phyloP scores from a whole-genome alignment of 2,329 filamentous ascomycete species.

The Microdochium trichocladiopsis region DNA sequence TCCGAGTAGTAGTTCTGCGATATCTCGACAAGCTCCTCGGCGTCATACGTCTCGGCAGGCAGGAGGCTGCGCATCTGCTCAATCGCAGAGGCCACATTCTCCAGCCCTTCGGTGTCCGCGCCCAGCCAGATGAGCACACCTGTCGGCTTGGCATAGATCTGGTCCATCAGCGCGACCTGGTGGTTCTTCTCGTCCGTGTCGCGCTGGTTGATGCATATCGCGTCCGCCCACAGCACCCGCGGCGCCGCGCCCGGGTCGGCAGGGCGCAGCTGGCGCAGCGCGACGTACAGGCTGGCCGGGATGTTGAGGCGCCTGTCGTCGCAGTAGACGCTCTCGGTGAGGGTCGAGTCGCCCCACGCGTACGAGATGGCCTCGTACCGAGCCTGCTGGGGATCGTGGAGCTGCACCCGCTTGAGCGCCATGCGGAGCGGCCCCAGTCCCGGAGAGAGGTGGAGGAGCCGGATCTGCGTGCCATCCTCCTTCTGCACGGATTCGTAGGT shows the following conservation, averaged over 20 bases:
- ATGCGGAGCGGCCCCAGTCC: neutral
- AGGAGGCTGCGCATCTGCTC: neutral
- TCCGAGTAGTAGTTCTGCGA: neutral
- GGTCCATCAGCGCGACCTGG: constrained; percentile 6
- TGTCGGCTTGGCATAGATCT: constrained; percentile 3
- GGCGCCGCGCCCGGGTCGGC: neutral
- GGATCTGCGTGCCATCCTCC: neutral
- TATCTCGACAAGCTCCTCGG: neutral
- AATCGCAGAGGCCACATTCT: neutral
- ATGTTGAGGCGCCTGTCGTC: neutral
- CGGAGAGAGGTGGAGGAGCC: neutral
- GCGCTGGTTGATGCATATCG: constrained; percentile 7
- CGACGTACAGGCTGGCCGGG: neutral
- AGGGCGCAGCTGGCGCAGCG: neutral
- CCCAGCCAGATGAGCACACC: constrained; percentile 7
- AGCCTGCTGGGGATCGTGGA: neutral
- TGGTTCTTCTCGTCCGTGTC: constrained; percentile 4
- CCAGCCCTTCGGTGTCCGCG: neutral
- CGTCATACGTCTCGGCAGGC: neutral
- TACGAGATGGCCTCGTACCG: neutral
- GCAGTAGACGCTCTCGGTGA: neutral
- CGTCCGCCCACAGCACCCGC: constrained; percentile 7
- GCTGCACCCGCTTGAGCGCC: neutral
- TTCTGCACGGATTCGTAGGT: neutral
- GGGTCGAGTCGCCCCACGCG: neutral